Evolutionary conservation across 129 eudicot species (phyloP).

Genomic region (Deinandra increscens): DNA sequence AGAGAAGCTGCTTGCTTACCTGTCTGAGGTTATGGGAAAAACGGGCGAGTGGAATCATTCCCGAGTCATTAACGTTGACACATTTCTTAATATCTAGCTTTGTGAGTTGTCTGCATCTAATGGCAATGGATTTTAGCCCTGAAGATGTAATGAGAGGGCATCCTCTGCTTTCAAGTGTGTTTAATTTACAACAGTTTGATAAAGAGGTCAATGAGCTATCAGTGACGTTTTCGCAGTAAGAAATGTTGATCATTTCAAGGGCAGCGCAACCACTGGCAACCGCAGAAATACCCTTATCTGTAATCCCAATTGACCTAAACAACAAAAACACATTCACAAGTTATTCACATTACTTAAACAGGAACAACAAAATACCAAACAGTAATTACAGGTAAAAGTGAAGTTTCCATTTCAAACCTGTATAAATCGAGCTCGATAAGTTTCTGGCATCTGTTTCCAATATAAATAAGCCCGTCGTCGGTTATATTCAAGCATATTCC

Average conservation of each 20-base stretch:
- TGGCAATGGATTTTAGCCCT: conserved; percentile 81
- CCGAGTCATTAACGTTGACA: conserved; percentile 59
- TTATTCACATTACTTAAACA: not conserved
- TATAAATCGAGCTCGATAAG: conserved; percentile 86
- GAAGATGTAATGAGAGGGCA: conserved; percentile 77
- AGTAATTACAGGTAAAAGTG: not conserved
- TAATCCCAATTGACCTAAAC: conserved; percentile 73
- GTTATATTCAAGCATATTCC: conserved; percentile 86
- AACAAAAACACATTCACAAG: conserved; percentile 25
- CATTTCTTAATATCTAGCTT: conserved; percentile 88
- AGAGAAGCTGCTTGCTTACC: conserved; percentile 38
- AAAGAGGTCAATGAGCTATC: conserved; percentile 66
- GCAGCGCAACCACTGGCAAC: conserved; percentile 66
- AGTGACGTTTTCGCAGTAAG: conserved; percentile 68
- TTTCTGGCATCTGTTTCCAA: conserved; percentile 75
- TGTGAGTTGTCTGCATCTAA: conserved; percentile 71
- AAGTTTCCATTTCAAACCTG: conserved; percentile 52
- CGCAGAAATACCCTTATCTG: conserved; percentile 66
- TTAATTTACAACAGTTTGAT: conserved; percentile 72
- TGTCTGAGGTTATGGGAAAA: conserved; percentile 86
- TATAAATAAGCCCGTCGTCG: conserved; percentile 63
- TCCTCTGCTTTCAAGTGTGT: conserved; percentile 89
- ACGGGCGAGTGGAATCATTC: conserved; percentile 82
- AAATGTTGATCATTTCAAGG: conserved; percentile 72
- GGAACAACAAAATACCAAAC: not conserved